Evolutionary conservation across 2,329 filamentous ascomycete species (phyloP), one percentile per base, ranked within the genome.

Genomic region (Whalleya microplaca): DNA sequence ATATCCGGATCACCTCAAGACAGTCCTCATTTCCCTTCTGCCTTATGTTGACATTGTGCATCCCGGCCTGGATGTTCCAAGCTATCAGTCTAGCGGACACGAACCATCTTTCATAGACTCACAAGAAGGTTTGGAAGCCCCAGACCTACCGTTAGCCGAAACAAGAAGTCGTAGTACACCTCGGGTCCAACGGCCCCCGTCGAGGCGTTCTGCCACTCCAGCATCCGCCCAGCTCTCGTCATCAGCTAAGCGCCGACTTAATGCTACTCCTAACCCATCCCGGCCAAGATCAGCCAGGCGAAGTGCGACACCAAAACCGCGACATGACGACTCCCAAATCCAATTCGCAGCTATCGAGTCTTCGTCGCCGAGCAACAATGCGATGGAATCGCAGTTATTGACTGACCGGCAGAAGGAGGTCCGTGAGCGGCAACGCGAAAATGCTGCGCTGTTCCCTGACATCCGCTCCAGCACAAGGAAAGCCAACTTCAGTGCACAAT

Each of bases 251-350:
- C 65, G 58, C 2, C 65, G 56, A 6, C 47, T 55, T 57, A 59
- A 69, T 21, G 54, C 51, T n/a, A 66, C 67, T 3, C 68, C 70
- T 8, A 64, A 51, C 43, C 55, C 59, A 44, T 65, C 65, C 45
- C 63, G 59, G 21, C 62, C 69, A 14, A 73, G 66, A 46, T 67
- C 67, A 16, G 65, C 62, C 21, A 71, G 73, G 41, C 71, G 69
- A n/a, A 75, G 72, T 48, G 72, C 73, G 12, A 84, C 80, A 45
- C 78, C 81, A 18, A 84, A 83, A 56, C 77, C 87, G 23, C 84
- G 89, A 32, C 92, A 96, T 64, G 85, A 96, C 59, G 84, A 96
- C 72, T 96, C 91, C 0, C 92, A 96, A 67, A 82, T 96, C 21
- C 82, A 90, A 43, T 95, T 95, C 66, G 84, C 88, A 2, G 76